phyloP scores from a whole-genome alignment of 768 basidiomycete genomes.

The Antrodiella citrinella region DNA sequence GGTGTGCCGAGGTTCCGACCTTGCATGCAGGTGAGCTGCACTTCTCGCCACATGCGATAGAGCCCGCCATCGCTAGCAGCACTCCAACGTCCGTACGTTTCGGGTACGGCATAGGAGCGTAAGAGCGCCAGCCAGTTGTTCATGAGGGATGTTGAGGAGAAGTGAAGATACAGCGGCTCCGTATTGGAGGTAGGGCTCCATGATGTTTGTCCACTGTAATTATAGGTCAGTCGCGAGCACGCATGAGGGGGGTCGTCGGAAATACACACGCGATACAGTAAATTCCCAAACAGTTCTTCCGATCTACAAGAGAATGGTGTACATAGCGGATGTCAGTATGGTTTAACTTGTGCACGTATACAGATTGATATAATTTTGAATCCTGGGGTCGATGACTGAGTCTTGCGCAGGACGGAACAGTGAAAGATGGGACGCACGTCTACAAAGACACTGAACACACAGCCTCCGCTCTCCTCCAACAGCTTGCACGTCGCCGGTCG shows the following conservation, averaged over 20 bases:
- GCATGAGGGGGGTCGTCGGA: constrained; percentile 3
- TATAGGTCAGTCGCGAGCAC: constrained; percentile 6
- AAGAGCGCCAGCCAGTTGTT: constrained; percentile 76
- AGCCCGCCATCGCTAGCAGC: constrained; percentile 58
- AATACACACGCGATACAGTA: constrained; percentile 47
- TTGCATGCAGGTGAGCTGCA: constrained; percentile 65
- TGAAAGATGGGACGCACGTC: constrained; percentile 42
- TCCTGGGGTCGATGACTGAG: constrained; percentile 36
- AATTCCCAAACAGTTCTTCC: constrained; percentile 69
- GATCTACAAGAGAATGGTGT: constrained; percentile 69
- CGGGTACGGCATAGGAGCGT: constrained; percentile 73
- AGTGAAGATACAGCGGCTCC: constrained; percentile 71
- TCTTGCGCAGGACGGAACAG: too few species aligned
- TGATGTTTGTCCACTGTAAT: constrained; percentile 42
- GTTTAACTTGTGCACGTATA: constrained; percentile 63
- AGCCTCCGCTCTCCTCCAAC: constrained; percentile 57
- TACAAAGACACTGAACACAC: constrained; percentile 64
- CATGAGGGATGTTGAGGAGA: constrained; percentile 52
- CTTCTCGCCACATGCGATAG: constrained; percentile 83
- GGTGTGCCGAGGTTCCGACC: constrained; percentile 63
- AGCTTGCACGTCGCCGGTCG: constrained; percentile 65
- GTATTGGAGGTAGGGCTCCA: constrained; percentile 43
- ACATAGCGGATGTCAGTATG: constrained; percentile 76
- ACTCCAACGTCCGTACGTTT: constrained; percentile 61
- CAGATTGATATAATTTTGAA: constrained; percentile 62